Conservation (phyloP, 257 asterid species). For the Nicotiana obtusifolia region DNA sequence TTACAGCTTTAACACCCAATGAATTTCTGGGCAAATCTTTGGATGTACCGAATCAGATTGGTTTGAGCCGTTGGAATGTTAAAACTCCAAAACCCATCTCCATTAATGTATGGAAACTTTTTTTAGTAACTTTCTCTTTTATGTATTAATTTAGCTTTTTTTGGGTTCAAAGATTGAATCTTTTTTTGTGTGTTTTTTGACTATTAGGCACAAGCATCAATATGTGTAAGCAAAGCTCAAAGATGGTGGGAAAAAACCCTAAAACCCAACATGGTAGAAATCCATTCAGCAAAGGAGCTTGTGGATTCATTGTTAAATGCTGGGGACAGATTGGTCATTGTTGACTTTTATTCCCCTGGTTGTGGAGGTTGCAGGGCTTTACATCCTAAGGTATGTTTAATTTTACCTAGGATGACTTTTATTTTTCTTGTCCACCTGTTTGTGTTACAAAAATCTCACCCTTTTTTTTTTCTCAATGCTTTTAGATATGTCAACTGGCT, state of each 20-base stretch:
- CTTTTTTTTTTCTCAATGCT: neutral
- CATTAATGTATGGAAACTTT: constrained; percentile 40
- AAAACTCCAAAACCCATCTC: constrained; percentile 37
- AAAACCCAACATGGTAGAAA: constrained; percentile 77
- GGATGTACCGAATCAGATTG: constrained; percentile 30
- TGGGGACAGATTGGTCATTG: constrained; percentile 70
- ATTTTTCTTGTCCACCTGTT: neutral
- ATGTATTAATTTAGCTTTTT: neutral
- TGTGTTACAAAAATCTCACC: neutral
- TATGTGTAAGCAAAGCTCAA: constrained; percentile 40
- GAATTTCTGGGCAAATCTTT: constrained; percentile 45
- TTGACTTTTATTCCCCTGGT: constrained; percentile 90
- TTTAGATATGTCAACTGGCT: constrained; percentile 88
- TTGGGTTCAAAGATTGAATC: neutral
- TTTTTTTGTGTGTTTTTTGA: neutral
- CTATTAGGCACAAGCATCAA: constrained; percentile 53
- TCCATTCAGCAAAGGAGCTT: constrained; percentile 58
- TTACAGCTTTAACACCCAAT: constrained; percentile 37
- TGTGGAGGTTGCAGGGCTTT: constrained; percentile 94
- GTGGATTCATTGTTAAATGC: constrained; percentile 59
- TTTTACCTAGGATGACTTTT: neutral
- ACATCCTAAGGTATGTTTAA: constrained; percentile 69
- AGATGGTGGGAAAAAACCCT: constrained; percentile 92
- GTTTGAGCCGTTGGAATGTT: constrained; percentile 19
- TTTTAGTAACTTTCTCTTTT: neutral